Evolutionary conservation across 2,329 filamentous ascomycete genomes (phyloP).

Genomic region (Claviceps monticola): DNA sequence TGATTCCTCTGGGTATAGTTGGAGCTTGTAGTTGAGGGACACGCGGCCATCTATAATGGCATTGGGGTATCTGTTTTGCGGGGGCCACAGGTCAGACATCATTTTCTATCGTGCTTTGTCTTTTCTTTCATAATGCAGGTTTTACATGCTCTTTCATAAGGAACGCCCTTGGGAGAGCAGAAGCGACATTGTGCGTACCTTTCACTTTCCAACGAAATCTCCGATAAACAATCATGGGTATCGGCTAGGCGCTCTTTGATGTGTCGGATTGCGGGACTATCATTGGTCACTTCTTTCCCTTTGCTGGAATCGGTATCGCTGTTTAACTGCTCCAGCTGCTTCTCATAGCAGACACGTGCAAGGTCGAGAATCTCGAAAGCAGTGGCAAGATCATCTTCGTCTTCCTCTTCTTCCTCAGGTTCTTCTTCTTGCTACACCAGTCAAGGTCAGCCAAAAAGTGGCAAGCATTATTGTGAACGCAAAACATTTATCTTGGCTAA

Average conservation of each 20-base stretch:
- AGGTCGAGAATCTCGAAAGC: conserved; percentile 79
- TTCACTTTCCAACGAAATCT: conserved; percentile 96
- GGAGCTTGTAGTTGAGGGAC: conserved; percentile 63
- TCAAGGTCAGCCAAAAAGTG: neutral
- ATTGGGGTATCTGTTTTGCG: conserved; percentile 49
- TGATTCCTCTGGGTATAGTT: conserved; percentile 66
- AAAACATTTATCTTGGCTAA: neutral
- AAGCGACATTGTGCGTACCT: conserved; percentile 30
- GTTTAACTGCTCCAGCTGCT: conserved; percentile 32
- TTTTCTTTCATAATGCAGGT: neutral
- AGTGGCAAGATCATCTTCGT: conserved; percentile 61
- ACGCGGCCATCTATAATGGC: conserved; percentile 75
- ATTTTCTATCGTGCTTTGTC: neutral
- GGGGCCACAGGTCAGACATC: neutral
- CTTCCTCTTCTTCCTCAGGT: conserved; percentile 26
- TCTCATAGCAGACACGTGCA: conserved; percentile 51
- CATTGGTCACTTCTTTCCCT: conserved; percentile 27
- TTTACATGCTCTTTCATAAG: neutral
- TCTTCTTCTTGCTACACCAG: conserved; percentile 23
- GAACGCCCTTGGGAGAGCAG: neutral
- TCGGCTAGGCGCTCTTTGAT: conserved; percentile 81
- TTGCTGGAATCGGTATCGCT: conserved; percentile 22
- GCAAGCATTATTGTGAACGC: no score
- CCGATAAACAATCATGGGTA: conserved; percentile 83
- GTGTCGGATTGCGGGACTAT: conserved; percentile 34